These are phyloP conservation scores for Cyclotella atomus DNA, from an alignment of 108 stramenopile genomes.

Conservation along the genomic window DNA sequence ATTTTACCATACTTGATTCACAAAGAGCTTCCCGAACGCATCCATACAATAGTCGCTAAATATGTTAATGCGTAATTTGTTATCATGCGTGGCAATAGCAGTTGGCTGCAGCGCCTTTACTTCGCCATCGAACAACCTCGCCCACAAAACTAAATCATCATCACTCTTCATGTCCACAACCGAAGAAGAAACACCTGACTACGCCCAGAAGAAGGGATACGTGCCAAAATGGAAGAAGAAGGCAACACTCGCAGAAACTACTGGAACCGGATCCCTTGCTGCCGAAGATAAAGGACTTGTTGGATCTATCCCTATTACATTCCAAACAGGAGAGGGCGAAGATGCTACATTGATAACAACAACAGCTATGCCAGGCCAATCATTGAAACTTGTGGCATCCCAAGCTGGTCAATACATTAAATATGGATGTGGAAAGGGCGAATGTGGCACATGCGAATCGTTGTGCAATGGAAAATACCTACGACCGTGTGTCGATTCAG, in stretches of 20 bases:
- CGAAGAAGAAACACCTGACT: slow-evolving; percentile 22
- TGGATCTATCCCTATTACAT: slow-evolving; percentile 80
- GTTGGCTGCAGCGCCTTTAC: slow-evolving; percentile 22
- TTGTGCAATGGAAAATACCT: slow-evolving; percentile 86
- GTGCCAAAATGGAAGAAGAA: slow-evolving; percentile 89
- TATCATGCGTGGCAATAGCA: slow-evolving; percentile 2
- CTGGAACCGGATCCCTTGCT: slow-evolving; percentile 50
- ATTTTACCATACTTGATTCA: neutral
- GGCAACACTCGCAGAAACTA: slow-evolving; percentile 65
- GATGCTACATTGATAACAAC: slow-evolving; percentile 44
- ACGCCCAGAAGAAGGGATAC: slow-evolving; percentile 54
- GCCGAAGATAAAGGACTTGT: slow-evolving; percentile 66
- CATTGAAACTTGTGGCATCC: slow-evolving; percentile 78
- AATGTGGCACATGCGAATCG: slow-evolving; percentile 91
- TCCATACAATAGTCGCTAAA: neutral
- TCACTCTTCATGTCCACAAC: slow-evolving; percentile 31
- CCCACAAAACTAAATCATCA: neutral
- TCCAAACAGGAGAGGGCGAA: slow-evolving; percentile 76
- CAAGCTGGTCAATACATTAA: slow-evolving; percentile 91
- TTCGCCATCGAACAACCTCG: neutral
- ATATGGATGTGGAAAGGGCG: slow-evolving; percentile 93
- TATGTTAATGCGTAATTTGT: slow-evolving; percentile 4
- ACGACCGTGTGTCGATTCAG: slow-evolving; percentile 70
- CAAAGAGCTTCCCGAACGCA: neutral
- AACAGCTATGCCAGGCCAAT: slow-evolving; percentile 77